These are phyloP conservation scores for Hypomontagnella submonticulosa DNA, from an alignment of 495 filamentous ascomycete genomes.

Conservation along the genomic window DNA sequence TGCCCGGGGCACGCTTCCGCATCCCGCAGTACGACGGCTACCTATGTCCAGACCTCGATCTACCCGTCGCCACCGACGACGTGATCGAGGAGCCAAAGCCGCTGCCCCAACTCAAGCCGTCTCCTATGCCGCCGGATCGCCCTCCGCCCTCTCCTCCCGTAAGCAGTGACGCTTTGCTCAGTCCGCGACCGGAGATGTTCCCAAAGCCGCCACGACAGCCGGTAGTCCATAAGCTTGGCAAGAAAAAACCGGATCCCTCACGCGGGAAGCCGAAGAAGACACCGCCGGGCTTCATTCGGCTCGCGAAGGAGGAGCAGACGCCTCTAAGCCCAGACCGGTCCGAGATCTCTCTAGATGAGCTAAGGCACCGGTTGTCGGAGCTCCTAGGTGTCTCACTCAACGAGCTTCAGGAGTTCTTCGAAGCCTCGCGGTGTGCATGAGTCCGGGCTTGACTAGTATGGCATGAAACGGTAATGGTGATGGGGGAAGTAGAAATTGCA, in stretches of 20 bases:
- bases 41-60: slow-evolving; percentile 41
- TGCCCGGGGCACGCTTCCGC: slow-evolving; percentile 42
- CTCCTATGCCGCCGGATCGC: slow-evolving; percentile 5
- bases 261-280: slow-evolving; percentile 1
- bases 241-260: slow-evolving; percentile 4
- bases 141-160: too few species aligned
- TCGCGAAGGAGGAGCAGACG: slow-evolving; percentile 15
- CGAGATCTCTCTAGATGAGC: slow-evolving; percentile 47
- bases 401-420: slow-evolving; percentile 44
- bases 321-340: slow-evolving; percentile 14
- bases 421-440: slow-evolving; percentile 29
- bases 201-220: slow-evolving; percentile 27
- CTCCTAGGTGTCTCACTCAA: slow-evolving; percentile 44
- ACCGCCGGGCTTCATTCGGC: slow-evolving; percentile 7
- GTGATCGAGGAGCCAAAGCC: slow-evolving; percentile 36
- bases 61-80: slow-evolving; percentile 39
- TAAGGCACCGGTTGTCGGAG: slow-evolving; percentile 38
- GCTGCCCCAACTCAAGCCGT: slow-evolving; percentile 16
- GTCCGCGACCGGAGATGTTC: slow-evolving; percentile 20
- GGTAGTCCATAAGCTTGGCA: background rate
- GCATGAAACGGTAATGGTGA: background rate
- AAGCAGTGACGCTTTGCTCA: too few species aligned
- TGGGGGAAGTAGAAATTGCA: background rate
- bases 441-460: background rate
- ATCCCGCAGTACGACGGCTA: slow-evolving; percentile 47